A percentile compares a stretch with the other conserved stretches of the same genome.
These are phyloP conservation scores for Gamsiella multidivaricata DNA, from an alignment of 192 early-diverging fungal species.

Conservation along the genomic window DNA sequence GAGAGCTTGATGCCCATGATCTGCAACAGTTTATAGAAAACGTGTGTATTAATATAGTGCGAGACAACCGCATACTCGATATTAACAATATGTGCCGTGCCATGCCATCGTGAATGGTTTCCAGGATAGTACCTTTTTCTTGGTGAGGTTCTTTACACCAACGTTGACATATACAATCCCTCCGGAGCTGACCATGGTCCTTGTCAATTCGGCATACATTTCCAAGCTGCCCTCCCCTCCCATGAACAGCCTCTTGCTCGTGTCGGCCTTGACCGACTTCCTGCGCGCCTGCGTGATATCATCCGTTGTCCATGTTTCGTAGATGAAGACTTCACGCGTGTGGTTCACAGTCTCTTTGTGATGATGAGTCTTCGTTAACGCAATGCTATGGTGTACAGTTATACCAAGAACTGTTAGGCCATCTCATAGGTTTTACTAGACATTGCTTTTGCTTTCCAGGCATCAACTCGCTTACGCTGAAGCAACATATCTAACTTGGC, in stretches of 20 bases:
- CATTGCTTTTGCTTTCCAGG: not conserved
- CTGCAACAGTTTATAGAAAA: too few relatives aligned
- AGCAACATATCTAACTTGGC: constrained; percentile 41
- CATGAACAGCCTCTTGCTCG: constrained; percentile 50
- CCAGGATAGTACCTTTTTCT: constrained; percentile 37
- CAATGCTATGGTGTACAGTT: constrained; percentile 12
- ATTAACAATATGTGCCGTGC: not conserved
- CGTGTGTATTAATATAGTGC: not conserved
- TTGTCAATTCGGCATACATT: constrained; percentile 47
- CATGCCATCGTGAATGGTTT: not conserved
- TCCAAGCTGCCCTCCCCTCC: constrained; percentile 49
- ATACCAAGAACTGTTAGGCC: not conserved
- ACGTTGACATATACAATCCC: constrained; percentile 48
- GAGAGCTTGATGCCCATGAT: constrained; percentile 53
- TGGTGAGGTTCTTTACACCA: constrained; percentile 48
- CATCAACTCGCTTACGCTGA: constrained; percentile 35
- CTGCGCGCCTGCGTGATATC: constrained; percentile 32
- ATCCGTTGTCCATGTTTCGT: constrained; percentile 52
- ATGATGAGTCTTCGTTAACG: constrained; percentile 26
- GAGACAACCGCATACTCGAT: too few relatives aligned
- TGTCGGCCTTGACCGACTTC: constrained; percentile 50
- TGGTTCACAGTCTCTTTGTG: constrained; percentile 46
- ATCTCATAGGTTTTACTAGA: not conserved
- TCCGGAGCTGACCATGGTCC: constrained; percentile 52
- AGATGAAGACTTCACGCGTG: constrained; percentile 47